Conservation (phyloP, 2,329 filamentous ascomycete genomes). For the Hypoxylon rubiginosum region DNA sequence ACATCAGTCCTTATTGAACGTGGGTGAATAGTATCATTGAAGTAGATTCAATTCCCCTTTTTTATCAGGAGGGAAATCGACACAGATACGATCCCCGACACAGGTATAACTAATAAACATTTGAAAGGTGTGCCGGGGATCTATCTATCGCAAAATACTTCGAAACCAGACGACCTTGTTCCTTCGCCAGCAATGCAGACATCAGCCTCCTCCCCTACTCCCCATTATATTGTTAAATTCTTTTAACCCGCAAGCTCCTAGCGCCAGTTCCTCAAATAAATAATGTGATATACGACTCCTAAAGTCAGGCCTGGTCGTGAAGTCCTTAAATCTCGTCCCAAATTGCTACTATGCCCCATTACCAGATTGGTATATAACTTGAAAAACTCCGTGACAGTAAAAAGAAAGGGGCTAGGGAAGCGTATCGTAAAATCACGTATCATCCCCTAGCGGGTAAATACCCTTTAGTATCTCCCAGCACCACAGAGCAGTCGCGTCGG, state of each 20-base stretch:
- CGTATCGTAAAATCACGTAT: conserved; percentile 23
- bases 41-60: background rate
- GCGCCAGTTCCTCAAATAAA: conserved; percentile 34
- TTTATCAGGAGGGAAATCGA: background rate
- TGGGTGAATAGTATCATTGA: background rate
- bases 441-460: conserved; percentile 59
- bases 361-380: conserved; percentile 7
- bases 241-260: conserved; percentile 33
- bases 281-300: conserved; percentile 23
- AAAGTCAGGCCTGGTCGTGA: conserved; percentile 1
- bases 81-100: conserved; percentile 7
- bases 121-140: background rate
- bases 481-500: conserved; percentile 69
- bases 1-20: background rate
- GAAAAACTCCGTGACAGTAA: conserved; percentile 13
- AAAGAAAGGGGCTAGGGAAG: conserved; percentile 2
- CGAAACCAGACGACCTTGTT: conserved; percentile 18
- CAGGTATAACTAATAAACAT: conserved; percentile 18
- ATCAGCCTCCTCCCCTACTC: conserved; percentile 9
- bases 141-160: conserved; percentile 36
- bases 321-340: conserved; percentile 20
- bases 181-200: conserved; percentile 38
- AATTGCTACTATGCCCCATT: conserved; percentile 26
- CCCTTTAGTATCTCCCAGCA: conserved; percentile 65
- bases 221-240: conserved; percentile 10